phyloP scores from a whole-genome alignment of 306 rosid genomes.

The Boehmeria nivea region DNA sequence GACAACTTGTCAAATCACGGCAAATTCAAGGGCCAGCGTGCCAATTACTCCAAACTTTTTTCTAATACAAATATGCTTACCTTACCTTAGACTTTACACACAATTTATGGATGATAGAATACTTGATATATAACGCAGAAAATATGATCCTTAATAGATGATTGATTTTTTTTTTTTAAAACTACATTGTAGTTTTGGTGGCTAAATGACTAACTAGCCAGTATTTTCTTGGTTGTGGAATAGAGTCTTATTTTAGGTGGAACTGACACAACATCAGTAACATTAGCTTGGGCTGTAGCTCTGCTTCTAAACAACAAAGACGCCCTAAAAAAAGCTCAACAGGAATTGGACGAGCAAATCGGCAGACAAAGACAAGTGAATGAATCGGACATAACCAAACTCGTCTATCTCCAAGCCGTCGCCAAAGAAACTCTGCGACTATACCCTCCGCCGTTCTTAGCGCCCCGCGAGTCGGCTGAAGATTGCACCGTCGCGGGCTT shows the following conservation, averaged over 20 bases:
- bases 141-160: too few relatives aligned
- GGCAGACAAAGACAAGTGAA: slow-evolving; percentile 14
- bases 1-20: too few relatives aligned
- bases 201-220: too few relatives aligned
- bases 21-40: too few relatives aligned
- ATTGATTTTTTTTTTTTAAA: too few relatives aligned
- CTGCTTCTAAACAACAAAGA: slow-evolving; percentile 10
- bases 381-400: slow-evolving; percentile 2
- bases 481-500: slow-evolving; percentile 13
- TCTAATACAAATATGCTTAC: too few relatives aligned
- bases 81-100: too few relatives aligned
- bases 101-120: too few relatives aligned
- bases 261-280: background rate
- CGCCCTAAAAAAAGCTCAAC: background rate
- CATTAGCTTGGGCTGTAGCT: slow-evolving; percentile 14
- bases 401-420: slow-evolving; percentile 12
- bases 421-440: slow-evolving; percentile 10
- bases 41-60: too few relatives aligned
- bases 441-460: slow-evolving; percentile 4
- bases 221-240: too few relatives aligned
- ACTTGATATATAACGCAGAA: too few relatives aligned
- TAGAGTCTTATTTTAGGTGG: background rate
- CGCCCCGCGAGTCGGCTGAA: slow-evolving; percentile 7
- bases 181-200: too few relatives aligned
- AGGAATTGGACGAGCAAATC: slow-evolving; percentile 12